Evolutionary conservation across 225 moss, liverwort and hornwort species (phyloP), one percentile per base, ranked within the genome.

Genomic region (Antitrichia curtipendula): DNA sequence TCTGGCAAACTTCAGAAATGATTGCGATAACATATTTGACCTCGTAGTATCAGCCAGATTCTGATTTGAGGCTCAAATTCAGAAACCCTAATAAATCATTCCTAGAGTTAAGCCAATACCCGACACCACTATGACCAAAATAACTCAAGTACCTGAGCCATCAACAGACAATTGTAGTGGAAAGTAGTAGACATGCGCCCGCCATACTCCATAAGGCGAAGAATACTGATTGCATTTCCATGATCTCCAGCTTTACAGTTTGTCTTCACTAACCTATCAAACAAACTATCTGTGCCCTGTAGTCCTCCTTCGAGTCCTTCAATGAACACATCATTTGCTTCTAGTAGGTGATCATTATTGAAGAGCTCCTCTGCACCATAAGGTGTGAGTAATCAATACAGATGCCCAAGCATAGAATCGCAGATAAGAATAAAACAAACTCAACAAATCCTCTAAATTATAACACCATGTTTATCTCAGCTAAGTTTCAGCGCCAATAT

Each of bases 231-330:
- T 64, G 96, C 94, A 90, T 94, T 97, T 74, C 92, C 95, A 87
- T 99, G 95, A 88, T 99, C 95, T 89, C 95, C 94, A 72, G 75
- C 86, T 91, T 93, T 93, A 80, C 95, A 95, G 74, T 99, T 95
- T 83, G 95, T 94, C 85, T 95, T 84, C 62, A 97, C 96, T 83
- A 97, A 86, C 60, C 90, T 90, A 88, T 93, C 93, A 91, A 96
- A 96, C 82, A 97, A 83, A 74, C 77, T 86, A 88, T 93, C 60
- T 90, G 93, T 95, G 75, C 94, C 96, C 88, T 80, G 94, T 38
- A 97, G 86, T 77, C 97, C 98, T 82, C 95, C 98, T 88, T 95
- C 91, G 45, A 96, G 96, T 85, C 98, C 97, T 90, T 95, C 97
- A 82, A 99, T 83, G 66, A 96, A 97, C 31, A 96, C 68, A 49